Evolutionary conservation across 352 stramenopile species (phyloP).

Genomic region (Phytopythium kandeliae): DNA sequence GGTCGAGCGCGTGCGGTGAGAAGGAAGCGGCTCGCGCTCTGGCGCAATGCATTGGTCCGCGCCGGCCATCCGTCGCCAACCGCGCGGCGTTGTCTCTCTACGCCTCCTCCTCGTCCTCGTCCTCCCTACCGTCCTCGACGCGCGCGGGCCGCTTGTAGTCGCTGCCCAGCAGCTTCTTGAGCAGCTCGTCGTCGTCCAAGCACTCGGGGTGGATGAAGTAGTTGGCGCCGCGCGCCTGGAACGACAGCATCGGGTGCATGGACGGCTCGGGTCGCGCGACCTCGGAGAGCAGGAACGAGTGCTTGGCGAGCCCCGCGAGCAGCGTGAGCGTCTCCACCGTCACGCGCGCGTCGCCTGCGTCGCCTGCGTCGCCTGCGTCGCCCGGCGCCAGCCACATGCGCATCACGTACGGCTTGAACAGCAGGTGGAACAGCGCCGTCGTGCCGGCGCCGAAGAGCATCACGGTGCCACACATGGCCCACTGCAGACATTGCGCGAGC

Average conservation of each 20-base stretch:
- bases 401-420: constrained; percentile 86
- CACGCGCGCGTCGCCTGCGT: constrained; percentile 26
- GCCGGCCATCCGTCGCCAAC: background rate
- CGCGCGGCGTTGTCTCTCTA: background rate
- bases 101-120: constrained; percentile 13
- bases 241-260: constrained; percentile 84
- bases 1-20: constrained; percentile 46
- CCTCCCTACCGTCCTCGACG: constrained; percentile 9
- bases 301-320: constrained; percentile 46
- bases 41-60: background rate
- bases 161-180: constrained; percentile 48
- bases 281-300: constrained; percentile 57
- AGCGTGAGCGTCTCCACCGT: constrained; percentile 72
- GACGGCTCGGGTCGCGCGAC: constrained; percentile 40
- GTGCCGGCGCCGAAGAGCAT: constrained; percentile 84
- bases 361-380: background rate
- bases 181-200: constrained; percentile 49
- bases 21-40: no score
- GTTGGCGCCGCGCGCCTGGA: constrained; percentile 54
- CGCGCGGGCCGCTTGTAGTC: constrained; percentile 19
- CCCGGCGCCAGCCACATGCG: constrained; percentile 57
- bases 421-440: constrained; percentile 76
- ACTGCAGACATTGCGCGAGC: constrained; percentile 13
- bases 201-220: constrained; percentile 82
- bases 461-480: constrained; percentile 86